Base-by-base conservation (phyloP, 2,329 filamentous ascomycete genomes). In the Orbilia blumenaviensis region DNA sequence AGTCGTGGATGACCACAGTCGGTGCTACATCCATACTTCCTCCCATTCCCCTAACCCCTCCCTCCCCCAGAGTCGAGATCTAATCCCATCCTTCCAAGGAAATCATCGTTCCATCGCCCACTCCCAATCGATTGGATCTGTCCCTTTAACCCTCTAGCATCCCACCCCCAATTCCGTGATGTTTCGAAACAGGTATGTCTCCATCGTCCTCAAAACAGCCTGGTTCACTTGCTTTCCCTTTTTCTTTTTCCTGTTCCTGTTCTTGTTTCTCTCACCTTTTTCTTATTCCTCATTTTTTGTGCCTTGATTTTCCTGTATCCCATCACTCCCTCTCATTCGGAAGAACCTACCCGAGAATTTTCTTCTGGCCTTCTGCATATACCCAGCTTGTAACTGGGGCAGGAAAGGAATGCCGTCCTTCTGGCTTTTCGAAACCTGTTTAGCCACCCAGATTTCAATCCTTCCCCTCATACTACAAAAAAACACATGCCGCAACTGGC, bases 111-210 rank as follows among this genome's bases (percentile, higher is more conserved):
- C 23, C 56, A 23, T 61, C 25, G 36, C 23, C 25, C 36, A 32
- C 48, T 36, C 48, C 29, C 27, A 34, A 54, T 54, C 48, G 7
- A 54, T 54, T 36, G 27, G 27, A 54, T 10, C 18, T 46, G 14
- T 8, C 8, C 25, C 10, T 18, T 21, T 9, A 63, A 23, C 50
- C 10, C 50, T 36, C n/a, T 34, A 44, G 41, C 41, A 44, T 25
- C 16, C 38, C 14, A 46, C 42, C 25, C 44, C 23, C 32, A n/a
- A 54, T 54, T n/a, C 46, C 34, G 27, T 48, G 38, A 75, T 75
- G 71, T 75, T 75, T 61, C 71, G 64, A 63, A 75, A 75, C 56
- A 75, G 71, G 71, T 75, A 68, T 62, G 50, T 60, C 21, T 32
- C 27, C 44, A 27, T 14, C 34, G 16, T 56, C 18, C 44, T 14